A percentile compares a stretch with the other conserved stretches of the same genome.
These are phyloP conservation scores for Wickerhamomyces subpelliculosus DNA, from an alignment of 805 yeast species.

Conservation along the genomic window DNA sequence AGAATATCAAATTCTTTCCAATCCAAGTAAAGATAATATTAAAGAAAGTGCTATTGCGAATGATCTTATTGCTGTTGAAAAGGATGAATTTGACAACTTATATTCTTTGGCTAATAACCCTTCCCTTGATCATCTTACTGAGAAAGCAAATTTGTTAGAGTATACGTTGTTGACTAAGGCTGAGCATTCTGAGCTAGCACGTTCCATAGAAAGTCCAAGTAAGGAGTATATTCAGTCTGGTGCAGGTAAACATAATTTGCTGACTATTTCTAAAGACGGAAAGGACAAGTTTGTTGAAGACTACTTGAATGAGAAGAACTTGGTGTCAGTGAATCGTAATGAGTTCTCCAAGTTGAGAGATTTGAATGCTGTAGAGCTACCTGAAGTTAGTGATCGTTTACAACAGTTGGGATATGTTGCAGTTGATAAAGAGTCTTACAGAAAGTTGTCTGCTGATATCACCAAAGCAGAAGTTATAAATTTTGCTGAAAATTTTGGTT, in stretches of 20 bases:
- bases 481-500: slow-evolving; percentile 14
- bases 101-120: slow-evolving; percentile 15
- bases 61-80: slow-evolving; percentile 9
- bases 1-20: background rate
- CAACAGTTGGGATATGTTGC: slow-evolving; percentile 1
- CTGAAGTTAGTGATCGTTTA: no score
- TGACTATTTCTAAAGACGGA: background rate
- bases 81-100: slow-evolving; percentile 7
- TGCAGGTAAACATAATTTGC: background rate
- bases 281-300: background rate
- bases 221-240: background rate
- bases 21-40: background rate
- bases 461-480: slow-evolving; percentile 15
- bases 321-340: background rate
- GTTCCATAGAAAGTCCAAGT: background rate
- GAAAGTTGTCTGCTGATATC: slow-evolving; percentile 4
- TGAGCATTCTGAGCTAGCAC: background rate
- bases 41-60: slow-evolving; percentile 6
- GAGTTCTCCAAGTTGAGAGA: background rate
- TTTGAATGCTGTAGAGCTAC: no score
- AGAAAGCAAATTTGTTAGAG: slow-evolving; percentile 17
- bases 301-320: background rate
- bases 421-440: slow-evolving; percentile 6
- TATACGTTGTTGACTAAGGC: background rate
- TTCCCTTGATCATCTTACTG: slow-evolving; percentile 15